Percentiles rank a stretch among this genome's conserved stretches.
These are phyloP conservation scores for Elongisporangium senticosum DNA, from an alignment of 352 stramenopile species.

Conservation along the genomic window DNA sequence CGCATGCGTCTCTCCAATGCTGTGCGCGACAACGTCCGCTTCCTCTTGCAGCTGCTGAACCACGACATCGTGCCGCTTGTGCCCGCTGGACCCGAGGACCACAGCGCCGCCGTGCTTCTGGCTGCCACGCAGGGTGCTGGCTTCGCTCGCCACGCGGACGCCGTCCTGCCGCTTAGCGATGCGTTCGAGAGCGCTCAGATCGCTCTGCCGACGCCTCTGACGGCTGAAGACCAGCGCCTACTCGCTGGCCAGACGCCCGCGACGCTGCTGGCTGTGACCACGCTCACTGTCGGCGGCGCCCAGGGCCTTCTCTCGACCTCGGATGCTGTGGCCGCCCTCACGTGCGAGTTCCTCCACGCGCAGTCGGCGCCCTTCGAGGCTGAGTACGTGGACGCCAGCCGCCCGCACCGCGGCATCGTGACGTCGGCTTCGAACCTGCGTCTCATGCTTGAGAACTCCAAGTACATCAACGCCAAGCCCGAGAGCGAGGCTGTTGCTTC, in stretches of 20 bases:
- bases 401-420: constrained; percentile 85
- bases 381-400: constrained; percentile 72
- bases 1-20: constrained; percentile 19
- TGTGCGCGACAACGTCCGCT: constrained; percentile 9
- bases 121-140: constrained; percentile 7
- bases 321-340: constrained; percentile 76
- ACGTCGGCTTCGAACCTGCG: constrained; percentile 78
- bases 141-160: constrained; percentile 14
- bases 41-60: constrained; percentile 59
- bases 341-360: constrained; percentile 72
- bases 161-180: constrained; percentile 3
- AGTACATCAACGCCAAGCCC: constrained; percentile 60
- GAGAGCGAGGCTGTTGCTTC: constrained; percentile 27
- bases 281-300: constrained; percentile 53
- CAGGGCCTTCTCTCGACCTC: constrained; percentile 57
- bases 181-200: constrained; percentile 24
- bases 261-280: constrained; percentile 42
- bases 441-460: constrained; percentile 87
- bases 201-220: constrained; percentile 32
- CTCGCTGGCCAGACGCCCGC: constrained; percentile 28
- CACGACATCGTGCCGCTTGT: constrained; percentile 34
- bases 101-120: constrained; percentile 14
- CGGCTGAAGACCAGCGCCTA: constrained; percentile 25
- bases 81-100: constrained; percentile 16
- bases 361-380: constrained; percentile 72